These are phyloP conservation scores for Sambucus nigra DNA, from an alignment of 129 eudicot genomes.

Conservation along the genomic window DNA sequence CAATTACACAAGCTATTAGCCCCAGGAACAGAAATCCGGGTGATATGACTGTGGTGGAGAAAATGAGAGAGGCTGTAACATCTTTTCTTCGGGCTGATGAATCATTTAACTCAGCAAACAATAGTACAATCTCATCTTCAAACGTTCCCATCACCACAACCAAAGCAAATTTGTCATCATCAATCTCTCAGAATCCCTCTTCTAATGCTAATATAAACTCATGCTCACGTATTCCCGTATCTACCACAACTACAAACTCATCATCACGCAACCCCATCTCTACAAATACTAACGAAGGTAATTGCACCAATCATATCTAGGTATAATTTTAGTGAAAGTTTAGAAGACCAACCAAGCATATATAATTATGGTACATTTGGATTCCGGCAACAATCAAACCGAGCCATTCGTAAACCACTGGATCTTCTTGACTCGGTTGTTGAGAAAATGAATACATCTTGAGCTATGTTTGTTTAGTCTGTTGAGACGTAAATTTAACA, in stretches of 20 bases:
- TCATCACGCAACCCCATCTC: constrained; percentile 19
- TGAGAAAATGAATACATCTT: too few species aligned
- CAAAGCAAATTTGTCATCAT: too few species aligned
- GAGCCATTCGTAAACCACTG: too few species aligned
- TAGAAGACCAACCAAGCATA: too few species aligned
- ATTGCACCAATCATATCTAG: too few species aligned
- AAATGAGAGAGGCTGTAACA: constrained; percentile 55
- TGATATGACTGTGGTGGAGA: constrained; percentile 40
- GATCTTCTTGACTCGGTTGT: too few species aligned
- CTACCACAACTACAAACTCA: constrained; percentile 1
- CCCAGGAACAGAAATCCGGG: constrained; percentile 33
- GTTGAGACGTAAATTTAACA: too few species aligned
- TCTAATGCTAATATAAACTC: neutral
- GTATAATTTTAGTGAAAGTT: too few species aligned
- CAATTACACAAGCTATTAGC: constrained; percentile 52
- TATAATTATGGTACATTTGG: too few species aligned
- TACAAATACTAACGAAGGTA: constrained; percentile 39
- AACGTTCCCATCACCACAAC: neutral
- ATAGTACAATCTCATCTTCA: constrained; percentile 3
- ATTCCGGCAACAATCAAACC: too few species aligned
- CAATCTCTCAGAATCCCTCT: too few species aligned
- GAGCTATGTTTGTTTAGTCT: too few species aligned
- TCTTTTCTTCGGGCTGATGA: constrained; percentile 40
- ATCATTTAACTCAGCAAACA: constrained; percentile 23
- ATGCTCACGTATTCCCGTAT: constrained; percentile 1